Evolutionary conservation across 176 grass and related monocot species (phyloP).

Genomic region (Puccinellia tenuiflora): DNA sequence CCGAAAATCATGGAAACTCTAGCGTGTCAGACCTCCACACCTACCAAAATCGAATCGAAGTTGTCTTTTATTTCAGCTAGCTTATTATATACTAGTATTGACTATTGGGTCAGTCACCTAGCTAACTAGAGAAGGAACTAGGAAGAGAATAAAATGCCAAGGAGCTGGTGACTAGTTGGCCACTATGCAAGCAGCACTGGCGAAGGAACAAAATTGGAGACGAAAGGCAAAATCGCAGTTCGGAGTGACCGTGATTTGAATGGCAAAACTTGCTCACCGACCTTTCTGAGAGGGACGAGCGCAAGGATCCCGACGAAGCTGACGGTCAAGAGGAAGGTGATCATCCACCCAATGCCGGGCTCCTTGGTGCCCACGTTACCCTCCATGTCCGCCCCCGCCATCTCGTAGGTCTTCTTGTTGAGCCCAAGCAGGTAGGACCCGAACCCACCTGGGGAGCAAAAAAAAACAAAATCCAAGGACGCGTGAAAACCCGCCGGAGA

Average conservation of each 20-base stretch:
- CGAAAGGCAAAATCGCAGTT: neutral
- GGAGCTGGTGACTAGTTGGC: neutral
- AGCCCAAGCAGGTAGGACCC: slow-evolving; percentile 80
- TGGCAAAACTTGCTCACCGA: slow-evolving; percentile 19
- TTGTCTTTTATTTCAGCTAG: neutral
- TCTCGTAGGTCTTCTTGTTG: slow-evolving; percentile 85
- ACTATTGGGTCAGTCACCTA: too few relatives aligned
- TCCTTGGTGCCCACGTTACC: slow-evolving; percentile 91
- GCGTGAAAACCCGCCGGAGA: neutral
- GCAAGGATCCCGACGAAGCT: slow-evolving; percentile 78
- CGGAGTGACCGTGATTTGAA: neutral
- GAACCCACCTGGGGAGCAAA: slow-evolving; percentile 57
- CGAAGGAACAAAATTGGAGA: neutral
- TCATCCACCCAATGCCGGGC: slow-evolving; percentile 83
- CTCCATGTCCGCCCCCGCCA: slow-evolving; percentile 59
- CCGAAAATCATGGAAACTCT: neutral
- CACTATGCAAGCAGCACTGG: neutral
- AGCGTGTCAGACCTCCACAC: neutral
- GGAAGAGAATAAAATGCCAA: neutral
- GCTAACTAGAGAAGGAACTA: too few relatives aligned
- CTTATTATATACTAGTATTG: too few relatives aligned
- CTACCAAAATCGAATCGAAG: neutral
- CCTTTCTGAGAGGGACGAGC: slow-evolving; percentile 90
- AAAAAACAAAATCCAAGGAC: neutral
- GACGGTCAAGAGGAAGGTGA: slow-evolving; percentile 62